phyloP scores from a whole-genome alignment of 495 filamentous ascomycete species.

The Aspergillus taichungensis region DNA sequence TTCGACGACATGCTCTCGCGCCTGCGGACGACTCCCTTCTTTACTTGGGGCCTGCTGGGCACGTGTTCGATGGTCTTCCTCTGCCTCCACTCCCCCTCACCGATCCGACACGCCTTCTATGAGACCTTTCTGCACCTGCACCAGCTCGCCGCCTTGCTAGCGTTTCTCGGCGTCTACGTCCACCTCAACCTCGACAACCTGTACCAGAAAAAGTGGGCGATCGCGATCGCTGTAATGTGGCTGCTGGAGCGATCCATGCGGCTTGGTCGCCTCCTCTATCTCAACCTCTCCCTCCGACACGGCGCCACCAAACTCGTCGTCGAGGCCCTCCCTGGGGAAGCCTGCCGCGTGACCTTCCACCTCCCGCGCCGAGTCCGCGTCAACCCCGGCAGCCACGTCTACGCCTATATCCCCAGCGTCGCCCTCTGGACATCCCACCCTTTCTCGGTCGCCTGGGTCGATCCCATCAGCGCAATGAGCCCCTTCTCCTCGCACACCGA shows the following conservation, averaged over 20 bases:
- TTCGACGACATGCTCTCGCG: slow-evolving; percentile 49
- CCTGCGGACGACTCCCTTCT: slow-evolving; percentile 52
- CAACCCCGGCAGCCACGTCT: slow-evolving; percentile 70
- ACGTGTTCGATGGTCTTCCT: slow-evolving; percentile 56
- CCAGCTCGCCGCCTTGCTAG: slow-evolving; percentile 55
- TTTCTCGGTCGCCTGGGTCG: slow-evolving; percentile 49
- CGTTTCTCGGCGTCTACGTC: slow-evolving; percentile 58
- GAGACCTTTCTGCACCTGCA: slow-evolving; percentile 78
- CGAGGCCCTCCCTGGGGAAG: slow-evolving; percentile 45
- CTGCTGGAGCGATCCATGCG: slow-evolving; percentile 52
- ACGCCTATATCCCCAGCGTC: slow-evolving; percentile 69
- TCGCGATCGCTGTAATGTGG: slow-evolving; percentile 56
- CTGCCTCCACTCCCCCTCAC: slow-evolving; percentile 61
- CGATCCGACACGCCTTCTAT: slow-evolving; percentile 81
- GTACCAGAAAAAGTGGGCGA: slow-evolving; percentile 52
- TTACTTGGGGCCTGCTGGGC: slow-evolving; percentile 39
- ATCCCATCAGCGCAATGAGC: slow-evolving; percentile 17
- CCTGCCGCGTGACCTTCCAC: slow-evolving; percentile 56
- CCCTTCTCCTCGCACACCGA: slow-evolving; percentile 5
- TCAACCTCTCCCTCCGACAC: slow-evolving; percentile 41
- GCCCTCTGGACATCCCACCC: slow-evolving; percentile 61
- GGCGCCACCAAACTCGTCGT: slow-evolving; percentile 36
- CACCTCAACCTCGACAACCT: slow-evolving; percentile 58
- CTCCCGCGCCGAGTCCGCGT: slow-evolving; percentile 69
- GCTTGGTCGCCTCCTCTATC: slow-evolving; percentile 45